Evolutionary conservation across 352 stramenopile genomes (phyloP), one percentile per base, ranked within the genome.

Genomic region (Pythium chondricola): DNA sequence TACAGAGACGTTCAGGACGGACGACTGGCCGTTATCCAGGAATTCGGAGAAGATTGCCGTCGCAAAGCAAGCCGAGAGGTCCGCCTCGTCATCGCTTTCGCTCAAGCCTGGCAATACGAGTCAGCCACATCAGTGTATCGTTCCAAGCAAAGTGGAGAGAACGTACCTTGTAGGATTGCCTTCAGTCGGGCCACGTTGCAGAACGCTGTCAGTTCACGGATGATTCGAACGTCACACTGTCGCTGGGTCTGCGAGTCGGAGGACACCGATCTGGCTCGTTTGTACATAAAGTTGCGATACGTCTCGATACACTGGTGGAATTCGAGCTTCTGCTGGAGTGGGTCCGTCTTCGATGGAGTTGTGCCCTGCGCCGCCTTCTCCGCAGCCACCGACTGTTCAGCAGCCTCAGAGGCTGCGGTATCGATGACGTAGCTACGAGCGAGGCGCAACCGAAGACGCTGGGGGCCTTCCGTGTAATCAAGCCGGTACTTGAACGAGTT

Each of bases 401-500:
- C 14, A 6, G 31, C 6, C 10, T 17, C 22, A 8, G 29, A 16
- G 4, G 16, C 27, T 36, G 24, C 32, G 6, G 43, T 13, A 24
- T 41, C 26, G 26, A 55, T n/a, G n/a, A 31, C 32, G 22, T 52
- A 59, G 30, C 46, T 54, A 8, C 52, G 40, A 22, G 60, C 31
- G n/a, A 71, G 38, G 13, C 63, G 52, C 3, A 63, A 39, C 8
- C 63, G 58, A 49, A 62, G 62, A 4, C 63, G 63, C 20, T 58
- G 43, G 20, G 63, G 63, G 21, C 63, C 63, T 56, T 71, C 63
- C 1, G 63, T 63, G 25, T 54, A 59, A 18, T 71, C 63, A 8
- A 71, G 45, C 2, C 43, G 43, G 41, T 65, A 61, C 18, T 21
- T 32, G 10, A 35, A 31, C 20, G 35, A 24, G 35, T 57, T 54